Base-by-base conservation (phyloP, 2,329 filamentous ascomycete species). In the Sarocladium brachiariae region DNA sequence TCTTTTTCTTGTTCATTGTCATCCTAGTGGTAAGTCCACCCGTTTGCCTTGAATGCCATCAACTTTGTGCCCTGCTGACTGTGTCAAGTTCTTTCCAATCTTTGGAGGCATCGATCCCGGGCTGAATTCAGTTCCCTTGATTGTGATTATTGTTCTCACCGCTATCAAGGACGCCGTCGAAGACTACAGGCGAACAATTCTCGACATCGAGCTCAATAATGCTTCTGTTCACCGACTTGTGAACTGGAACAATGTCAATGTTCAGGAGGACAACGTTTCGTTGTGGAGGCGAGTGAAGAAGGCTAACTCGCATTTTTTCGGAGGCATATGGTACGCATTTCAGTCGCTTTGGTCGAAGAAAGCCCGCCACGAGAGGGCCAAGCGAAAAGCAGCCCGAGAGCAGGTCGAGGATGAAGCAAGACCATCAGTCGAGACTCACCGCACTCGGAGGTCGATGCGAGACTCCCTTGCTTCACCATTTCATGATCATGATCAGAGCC, bases 1-100 rank as follows among this genome's bases (percentile, higher is more conserved):
- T 97, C 50, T 99, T 97, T 72, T 99, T 99, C 78, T 76, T 97
- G 59, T 96, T 97, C 71, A 80, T 92, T 61, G 91, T 96, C 65
- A 95, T 99, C 63, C 79, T 99, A 53, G 84, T 86, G 62, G 93
- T 97, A 84, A 77, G 91, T 65, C 46, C 39, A 33, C 19, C 13
- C 51, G 19, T 47, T 30, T 8, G 4, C 16, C 30, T 8, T 6
- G 31, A n/a, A 14, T 30, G 7, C 27, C 7, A 25, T 13, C 19
- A 37, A 37, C 25, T 4, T 11, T 34, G 5, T 37, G 25, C 27
- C 7, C 27, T 13, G 10, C 18, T 55, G 21, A 47, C 27, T n/a
- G n/a, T 14, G n/a, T n/a, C 8, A 70, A 97, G 93, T 88, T 95
- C 65, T 97, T 97, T 70, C 84, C 89, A 55, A 96, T 99, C 57